phyloP scores from a whole-genome alignment of 1,284 basidiomycete species.

The Testicularia cyperi region DNA sequence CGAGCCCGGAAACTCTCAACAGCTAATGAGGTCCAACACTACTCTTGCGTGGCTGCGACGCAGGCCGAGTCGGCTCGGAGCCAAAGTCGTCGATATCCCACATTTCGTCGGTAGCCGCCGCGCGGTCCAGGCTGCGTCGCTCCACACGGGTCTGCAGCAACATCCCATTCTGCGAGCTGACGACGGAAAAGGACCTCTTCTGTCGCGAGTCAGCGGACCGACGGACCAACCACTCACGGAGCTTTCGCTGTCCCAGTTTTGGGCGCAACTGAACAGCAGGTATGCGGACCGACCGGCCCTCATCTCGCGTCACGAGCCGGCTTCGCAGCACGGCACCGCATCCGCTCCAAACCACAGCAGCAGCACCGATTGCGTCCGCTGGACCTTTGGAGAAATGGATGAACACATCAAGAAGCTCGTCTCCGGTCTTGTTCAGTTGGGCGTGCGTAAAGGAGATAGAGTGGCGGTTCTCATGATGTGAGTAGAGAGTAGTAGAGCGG shows the following conservation, averaged over 20 bases:
- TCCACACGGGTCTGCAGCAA: slow-evolving; percentile 8
- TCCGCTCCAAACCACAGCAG: neutral
- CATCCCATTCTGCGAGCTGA: slow-evolving; percentile 13
- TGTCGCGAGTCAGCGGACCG: slow-evolving; percentile 64
- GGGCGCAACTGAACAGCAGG: slow-evolving; percentile 66
- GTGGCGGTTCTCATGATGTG: slow-evolving; percentile 75
- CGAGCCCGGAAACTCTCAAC: too few species aligned
- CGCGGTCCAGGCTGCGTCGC: slow-evolving; percentile 4
- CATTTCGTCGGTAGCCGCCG: too few species aligned
- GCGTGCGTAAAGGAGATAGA: slow-evolving; percentile 74
- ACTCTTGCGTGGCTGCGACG: too few species aligned
- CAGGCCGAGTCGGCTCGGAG: too few species aligned
- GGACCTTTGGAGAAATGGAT: slow-evolving; percentile 75
- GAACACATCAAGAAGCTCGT: slow-evolving; percentile 70
- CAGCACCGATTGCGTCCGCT: slow-evolving; percentile 66
- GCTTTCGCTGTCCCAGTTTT: slow-evolving; percentile 70
- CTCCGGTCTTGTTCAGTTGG: slow-evolving; percentile 68
- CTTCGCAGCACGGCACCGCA: slow-evolving; percentile 66
- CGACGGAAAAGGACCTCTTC: slow-evolving; percentile 8
- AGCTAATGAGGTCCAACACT: too few species aligned
- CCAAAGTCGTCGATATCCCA: too few species aligned
- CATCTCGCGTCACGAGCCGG: slow-evolving; percentile 68
- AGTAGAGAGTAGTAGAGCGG: too few species aligned
- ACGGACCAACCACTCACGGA: slow-evolving; percentile 67
- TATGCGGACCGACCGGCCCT: slow-evolving; percentile 68